Evolutionary conservation across 1,284 basidiomycete genomes (phyloP).

Genomic region (Schizopora paradoxa): DNA sequence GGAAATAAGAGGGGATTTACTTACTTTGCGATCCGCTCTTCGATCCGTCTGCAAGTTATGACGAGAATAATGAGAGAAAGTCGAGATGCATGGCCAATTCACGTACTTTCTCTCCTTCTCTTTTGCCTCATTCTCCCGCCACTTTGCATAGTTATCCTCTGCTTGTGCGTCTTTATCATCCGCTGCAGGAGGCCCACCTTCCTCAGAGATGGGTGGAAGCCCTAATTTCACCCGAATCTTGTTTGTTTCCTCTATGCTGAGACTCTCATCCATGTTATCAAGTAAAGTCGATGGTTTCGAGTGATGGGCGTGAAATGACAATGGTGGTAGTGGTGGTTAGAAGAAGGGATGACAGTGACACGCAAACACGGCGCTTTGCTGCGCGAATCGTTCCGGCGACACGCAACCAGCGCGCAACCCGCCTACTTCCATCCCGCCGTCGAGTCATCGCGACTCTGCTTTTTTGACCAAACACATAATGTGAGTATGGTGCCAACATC

Average conservation of each 20-base stretch:
- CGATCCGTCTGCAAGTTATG: constrained; percentile 51
- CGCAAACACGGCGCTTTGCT: too few relatives aligned
- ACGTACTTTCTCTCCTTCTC: constrained; percentile 73
- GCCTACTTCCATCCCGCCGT: too few relatives aligned
- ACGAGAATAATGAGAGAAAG: constrained; percentile 19
- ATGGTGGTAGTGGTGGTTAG: constrained; percentile 1
- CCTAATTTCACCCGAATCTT: constrained; percentile 93
- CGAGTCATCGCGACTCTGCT: too few relatives aligned
- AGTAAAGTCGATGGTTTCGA: background rate
- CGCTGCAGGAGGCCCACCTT: constrained; percentile 53
- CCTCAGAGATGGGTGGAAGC: constrained; percentile 87
- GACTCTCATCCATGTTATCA: constrained; percentile 68
- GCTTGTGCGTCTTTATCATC: constrained; percentile 75
- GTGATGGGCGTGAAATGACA: background rate
- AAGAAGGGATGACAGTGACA: background rate
- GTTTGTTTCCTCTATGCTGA: constrained; percentile 97
- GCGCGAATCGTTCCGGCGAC: too few relatives aligned
- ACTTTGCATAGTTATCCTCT: constrained; percentile 77
- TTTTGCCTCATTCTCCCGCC: constrained; percentile 64
- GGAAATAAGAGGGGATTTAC: constrained; percentile 35
- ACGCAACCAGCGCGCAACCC: too few relatives aligned
- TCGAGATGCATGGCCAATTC: background rate
- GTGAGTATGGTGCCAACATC: too few relatives aligned
- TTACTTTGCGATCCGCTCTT: constrained; percentile 86
- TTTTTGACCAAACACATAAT: background rate